Evolutionary conservation across 257 asterid genomes (phyloP).

Genomic region (Haberlea rhodopensis): DNA sequence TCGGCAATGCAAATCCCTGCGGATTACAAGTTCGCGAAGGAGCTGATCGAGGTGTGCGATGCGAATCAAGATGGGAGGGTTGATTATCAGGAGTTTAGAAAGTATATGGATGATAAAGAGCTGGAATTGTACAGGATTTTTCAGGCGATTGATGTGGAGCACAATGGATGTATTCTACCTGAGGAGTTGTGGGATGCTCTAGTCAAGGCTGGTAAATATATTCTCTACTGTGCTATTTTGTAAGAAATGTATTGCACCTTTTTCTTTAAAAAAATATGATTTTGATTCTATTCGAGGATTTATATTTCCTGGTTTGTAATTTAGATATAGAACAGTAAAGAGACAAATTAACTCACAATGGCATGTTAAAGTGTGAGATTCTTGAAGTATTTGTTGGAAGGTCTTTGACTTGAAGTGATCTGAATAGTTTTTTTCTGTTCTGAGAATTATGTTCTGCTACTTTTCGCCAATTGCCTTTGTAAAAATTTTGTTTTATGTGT

Average conservation of each 20-base stretch:
- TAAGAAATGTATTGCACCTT: conserved; percentile 36
- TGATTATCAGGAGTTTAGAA: conserved; percentile 83
- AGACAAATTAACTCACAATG: no score
- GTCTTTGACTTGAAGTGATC: no score
- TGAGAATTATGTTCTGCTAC: no score
- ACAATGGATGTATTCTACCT: conserved; percentile 89
- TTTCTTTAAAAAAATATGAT: conserved; percentile 7
- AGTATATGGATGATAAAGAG: conserved; percentile 99
- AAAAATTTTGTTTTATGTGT: no score
- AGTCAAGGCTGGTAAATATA: conserved; percentile 58
- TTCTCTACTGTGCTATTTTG: neutral
- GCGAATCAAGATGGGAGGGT: conserved; percentile 90
- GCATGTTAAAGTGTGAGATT: no score
- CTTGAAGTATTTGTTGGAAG: no score
- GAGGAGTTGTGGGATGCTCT: conserved; percentile 99
- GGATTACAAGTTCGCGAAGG: conserved; percentile 95
- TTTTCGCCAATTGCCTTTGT: no score
- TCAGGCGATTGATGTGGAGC: conserved; percentile 96
- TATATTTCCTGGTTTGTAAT: no score
- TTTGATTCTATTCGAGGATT: no score
- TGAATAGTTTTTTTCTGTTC: no score
- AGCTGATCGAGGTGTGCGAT: conserved; percentile 78
- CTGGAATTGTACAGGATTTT: conserved; percentile 85
- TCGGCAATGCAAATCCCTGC: conserved; percentile 89
- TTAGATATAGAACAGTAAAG: no score